phyloP scores from a whole-genome alignment of 2,329 filamentous ascomycete species.

The Myotisia sp. region DNA sequence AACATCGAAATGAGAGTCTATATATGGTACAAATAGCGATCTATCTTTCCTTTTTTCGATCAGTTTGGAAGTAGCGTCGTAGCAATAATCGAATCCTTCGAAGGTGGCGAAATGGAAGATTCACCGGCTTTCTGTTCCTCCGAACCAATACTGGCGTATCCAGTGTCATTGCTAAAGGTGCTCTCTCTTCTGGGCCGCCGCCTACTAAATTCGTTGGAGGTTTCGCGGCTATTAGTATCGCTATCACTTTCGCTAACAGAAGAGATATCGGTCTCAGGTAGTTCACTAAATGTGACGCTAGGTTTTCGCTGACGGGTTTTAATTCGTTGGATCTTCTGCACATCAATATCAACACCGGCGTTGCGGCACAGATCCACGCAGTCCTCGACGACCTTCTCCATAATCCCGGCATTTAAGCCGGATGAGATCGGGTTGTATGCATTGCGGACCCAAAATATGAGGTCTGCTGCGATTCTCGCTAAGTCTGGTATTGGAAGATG shows the following conservation, averaged over 20 bases:
- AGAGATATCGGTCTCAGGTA: conserved; percentile 9
- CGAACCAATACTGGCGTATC: conserved; percentile 23
- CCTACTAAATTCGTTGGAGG: neutral
- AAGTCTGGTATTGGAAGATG: conserved; percentile 18
- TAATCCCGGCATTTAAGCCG: conserved; percentile 24
- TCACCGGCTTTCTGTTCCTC: conserved; percentile 6
- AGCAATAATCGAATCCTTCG: no score
- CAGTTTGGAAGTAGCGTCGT: no score
- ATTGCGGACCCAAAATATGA: conserved; percentile 32
- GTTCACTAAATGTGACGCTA: conserved; percentile 3
- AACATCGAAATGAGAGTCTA: no score
- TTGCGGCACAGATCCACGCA: conserved; percentile 24
- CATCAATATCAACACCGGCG: conserved; percentile 24
- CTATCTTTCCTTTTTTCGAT: no score
- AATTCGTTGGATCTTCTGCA: conserved; percentile 14
- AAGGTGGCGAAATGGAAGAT: no score
- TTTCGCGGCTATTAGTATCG: neutral
- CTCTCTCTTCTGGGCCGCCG: conserved; percentile 16
- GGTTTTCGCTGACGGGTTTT: conserved; percentile 13
- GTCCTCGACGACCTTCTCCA: conserved; percentile 26
- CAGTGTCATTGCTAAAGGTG: conserved; percentile 26
- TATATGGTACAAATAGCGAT: no score
- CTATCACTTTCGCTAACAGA: conserved; percentile 6
- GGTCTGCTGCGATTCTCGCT: conserved; percentile 27
- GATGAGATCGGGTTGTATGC: conserved; percentile 32